Conservation (phyloP, 176 grass and related monocot genomes). For the Bothriochloa decipiens region DNA sequence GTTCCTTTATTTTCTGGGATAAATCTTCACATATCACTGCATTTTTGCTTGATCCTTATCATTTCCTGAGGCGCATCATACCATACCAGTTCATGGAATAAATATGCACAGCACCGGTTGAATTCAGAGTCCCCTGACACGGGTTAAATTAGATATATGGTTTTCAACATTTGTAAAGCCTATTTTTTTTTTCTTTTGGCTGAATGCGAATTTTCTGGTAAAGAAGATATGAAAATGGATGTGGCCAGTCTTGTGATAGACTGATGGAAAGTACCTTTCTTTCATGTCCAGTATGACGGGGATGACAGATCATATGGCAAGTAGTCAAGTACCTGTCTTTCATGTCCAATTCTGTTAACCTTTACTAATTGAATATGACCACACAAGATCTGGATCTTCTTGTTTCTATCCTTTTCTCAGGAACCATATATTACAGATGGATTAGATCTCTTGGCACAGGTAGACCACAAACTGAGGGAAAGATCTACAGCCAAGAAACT, state of each 20-base stretch:
- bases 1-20: neutral
- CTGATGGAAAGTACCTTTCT: conserved; percentile 18
- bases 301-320: conserved; percentile 27
- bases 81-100: neutral
- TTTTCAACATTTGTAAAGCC: neutral
- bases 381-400: neutral
- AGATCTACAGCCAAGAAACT: neutral
- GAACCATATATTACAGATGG: neutral
- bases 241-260: neutral
- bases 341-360: conserved; percentile 30
- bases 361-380: conserved; percentile 25
- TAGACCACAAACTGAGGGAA: neutral
- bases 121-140: neutral
- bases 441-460: neutral
- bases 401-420: neutral
- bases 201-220: neutral
- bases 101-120: neutral
- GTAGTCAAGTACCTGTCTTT: conserved; percentile 7
- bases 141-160: neutral
- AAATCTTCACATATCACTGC: neutral
- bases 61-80: neutral
- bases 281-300: neutral
- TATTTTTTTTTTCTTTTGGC: neutral
- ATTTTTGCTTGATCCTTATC: neutral
- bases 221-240: neutral